Conservation (phyloP, 805 yeast genomes). For the Ogataea pilisensis region DNA sequence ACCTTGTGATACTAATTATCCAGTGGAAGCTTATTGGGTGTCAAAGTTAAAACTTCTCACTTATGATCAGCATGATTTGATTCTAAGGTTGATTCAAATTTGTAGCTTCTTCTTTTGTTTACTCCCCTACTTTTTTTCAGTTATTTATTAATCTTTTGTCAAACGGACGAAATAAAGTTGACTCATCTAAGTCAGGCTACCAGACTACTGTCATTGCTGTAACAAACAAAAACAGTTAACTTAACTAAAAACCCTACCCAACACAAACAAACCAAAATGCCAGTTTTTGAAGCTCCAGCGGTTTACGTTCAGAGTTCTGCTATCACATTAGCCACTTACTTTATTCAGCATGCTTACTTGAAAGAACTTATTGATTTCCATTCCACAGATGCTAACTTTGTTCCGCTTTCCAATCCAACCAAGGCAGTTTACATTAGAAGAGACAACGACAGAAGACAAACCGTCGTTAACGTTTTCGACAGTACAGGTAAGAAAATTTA, state of each 20-base stretch:
- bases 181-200: no score
- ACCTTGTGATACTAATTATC: no score
- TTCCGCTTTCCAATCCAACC: constrained; percentile 38
- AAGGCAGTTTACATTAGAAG: constrained; percentile 45
- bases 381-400: constrained; percentile 36
- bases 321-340: constrained; percentile 37
- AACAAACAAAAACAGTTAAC: no score
- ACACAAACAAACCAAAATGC: constrained; percentile 24
- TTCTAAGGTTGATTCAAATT: background rate
- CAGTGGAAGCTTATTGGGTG: no score
- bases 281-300: constrained; percentile 44
- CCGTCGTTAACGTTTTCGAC: constrained; percentile 47
- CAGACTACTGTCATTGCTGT: no score
- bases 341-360: constrained; percentile 39
- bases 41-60: no score
- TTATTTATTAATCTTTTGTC: no score
- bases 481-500: constrained; percentile 38
- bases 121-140: constrained; percentile 4
- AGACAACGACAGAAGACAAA: constrained; percentile 42
- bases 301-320: constrained; percentile 39
- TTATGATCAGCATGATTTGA: background rate
- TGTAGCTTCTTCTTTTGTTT: constrained; percentile 1
- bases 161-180: no score
- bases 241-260: background rate
- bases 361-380: constrained; percentile 37